Evolutionary conservation across 257 asterid species (phyloP).

Genomic region (Craterostigma plantagineum): DNA sequence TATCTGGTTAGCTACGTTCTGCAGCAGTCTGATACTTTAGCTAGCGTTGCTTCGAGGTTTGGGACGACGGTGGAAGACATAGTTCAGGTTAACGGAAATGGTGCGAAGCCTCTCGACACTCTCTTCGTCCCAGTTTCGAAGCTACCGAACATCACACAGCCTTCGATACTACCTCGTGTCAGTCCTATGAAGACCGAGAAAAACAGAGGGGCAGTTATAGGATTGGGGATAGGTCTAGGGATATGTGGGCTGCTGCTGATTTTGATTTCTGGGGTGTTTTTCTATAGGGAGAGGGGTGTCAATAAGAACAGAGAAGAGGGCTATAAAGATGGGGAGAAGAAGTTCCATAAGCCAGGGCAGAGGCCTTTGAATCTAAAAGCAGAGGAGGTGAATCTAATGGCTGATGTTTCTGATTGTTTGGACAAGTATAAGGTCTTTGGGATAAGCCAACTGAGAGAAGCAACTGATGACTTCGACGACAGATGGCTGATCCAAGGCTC

Average conservation of each 20-base stretch:
- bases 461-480: constrained; percentile 65
- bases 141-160: constrained; percentile 48
- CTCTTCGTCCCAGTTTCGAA: constrained; percentile 56
- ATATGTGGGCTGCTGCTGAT: constrained; percentile 26
- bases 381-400: constrained; percentile 51
- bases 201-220: constrained; percentile 29
- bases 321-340: too few relatives aligned
- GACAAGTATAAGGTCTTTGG: constrained; percentile 78
- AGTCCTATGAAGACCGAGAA: constrained; percentile 12
- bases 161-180: constrained; percentile 11
- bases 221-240: constrained; percentile 51
- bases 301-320: too few relatives aligned
- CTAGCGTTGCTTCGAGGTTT: constrained; percentile 31
- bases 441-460: constrained; percentile 47
- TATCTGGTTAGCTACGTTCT: constrained; percentile 49
- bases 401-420: constrained; percentile 82
- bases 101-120: constrained; percentile 20
- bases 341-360: not conserved
- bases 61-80: constrained; percentile 27
- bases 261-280: constrained; percentile 26
- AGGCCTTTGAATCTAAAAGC: constrained; percentile 23
- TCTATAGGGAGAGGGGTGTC: constrained; percentile 16
- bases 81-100: constrained; percentile 31
- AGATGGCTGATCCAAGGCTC: constrained; percentile 56
- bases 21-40: constrained; percentile 40